Conservation (phyloP, 192 early-diverging fungal species). For the Coemansia sp. region DNA sequence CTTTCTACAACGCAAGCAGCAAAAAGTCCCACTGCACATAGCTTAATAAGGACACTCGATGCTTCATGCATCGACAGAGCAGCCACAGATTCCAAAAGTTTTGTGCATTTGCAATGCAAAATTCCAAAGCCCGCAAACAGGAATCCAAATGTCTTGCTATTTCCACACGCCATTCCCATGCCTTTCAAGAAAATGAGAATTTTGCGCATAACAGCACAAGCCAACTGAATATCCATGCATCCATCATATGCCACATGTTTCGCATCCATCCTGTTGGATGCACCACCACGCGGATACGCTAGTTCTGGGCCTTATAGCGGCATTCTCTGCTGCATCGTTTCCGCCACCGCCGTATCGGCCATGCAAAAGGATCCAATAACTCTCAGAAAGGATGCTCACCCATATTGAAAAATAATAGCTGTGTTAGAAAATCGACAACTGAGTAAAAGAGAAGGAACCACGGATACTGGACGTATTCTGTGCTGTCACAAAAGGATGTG, state of each 20-base stretch:
- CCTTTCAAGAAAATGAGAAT: too few relatives aligned
- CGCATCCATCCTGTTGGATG: not conserved
- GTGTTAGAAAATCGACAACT: constrained; percentile 28
- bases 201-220: too few relatives aligned
- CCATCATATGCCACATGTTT: not conserved
- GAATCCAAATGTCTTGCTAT: not conserved
- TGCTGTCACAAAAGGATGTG: not conserved
- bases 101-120: not conserved
- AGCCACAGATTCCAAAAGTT: not conserved
- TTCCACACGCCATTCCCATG: not conserved
- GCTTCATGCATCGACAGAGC: too few relatives aligned
- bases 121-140: not conserved
- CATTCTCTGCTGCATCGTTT: not conserved
- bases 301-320: not conserved
- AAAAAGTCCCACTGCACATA: too few relatives aligned
- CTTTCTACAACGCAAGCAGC: too few relatives aligned
- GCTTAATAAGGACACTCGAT: too few relatives aligned
- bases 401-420: constrained; percentile 30
- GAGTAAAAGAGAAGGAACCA: constrained; percentile 30
- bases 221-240: not conserved
- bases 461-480: not conserved
- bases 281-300: not conserved
- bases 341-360: not conserved
- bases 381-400: constrained; percentile 31
- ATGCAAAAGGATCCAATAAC: not conserved